phyloP scores from a whole-genome alignment of 352 stramenopile genomes.

The Globisporangium camurandrum region DNA sequence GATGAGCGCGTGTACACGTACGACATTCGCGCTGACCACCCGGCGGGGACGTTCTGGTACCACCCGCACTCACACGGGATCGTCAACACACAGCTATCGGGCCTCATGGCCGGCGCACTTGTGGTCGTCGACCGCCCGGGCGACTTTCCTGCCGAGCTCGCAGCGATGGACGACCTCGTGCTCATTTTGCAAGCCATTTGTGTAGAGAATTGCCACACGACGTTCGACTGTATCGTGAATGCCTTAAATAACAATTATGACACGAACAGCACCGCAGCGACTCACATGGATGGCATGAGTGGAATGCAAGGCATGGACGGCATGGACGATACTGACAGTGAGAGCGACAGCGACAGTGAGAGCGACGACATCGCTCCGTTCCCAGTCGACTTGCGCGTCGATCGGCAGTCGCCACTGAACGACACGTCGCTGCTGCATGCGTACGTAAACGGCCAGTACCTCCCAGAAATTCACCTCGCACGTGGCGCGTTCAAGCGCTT shows the following conservation, averaged over 20 bases:
- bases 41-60: conserved; percentile 75
- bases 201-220: conserved; percentile 56
- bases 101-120: conserved; percentile 63
- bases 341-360: conserved; percentile 7
- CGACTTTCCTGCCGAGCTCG: conserved; percentile 43
- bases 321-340: conserved; percentile 12
- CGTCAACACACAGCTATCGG: conserved; percentile 66
- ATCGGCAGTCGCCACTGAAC: conserved; percentile 45
- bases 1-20: conserved; percentile 50
- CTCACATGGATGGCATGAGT: conserved; percentile 11
- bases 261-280: conserved; percentile 5
- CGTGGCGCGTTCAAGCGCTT: conserved; percentile 55
- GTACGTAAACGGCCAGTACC: conserved; percentile 71
- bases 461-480: conserved; percentile 45
- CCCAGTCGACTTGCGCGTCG: conserved; percentile 32
- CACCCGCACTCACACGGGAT: conserved; percentile 69
- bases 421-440: conserved; percentile 63
- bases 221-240: conserved; percentile 47
- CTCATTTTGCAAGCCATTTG: conserved; percentile 66
- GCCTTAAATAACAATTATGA: conserved; percentile 51
- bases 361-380: conserved; percentile 18
- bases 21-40: conserved; percentile 58
- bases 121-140: conserved; percentile 53
- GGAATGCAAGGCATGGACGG: conserved; percentile 16
- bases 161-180: conserved; percentile 53